Evolutionary conservation across 2,329 filamentous ascomycete genomes (phyloP).

Genomic region (Penicillium capsulatum): DNA sequence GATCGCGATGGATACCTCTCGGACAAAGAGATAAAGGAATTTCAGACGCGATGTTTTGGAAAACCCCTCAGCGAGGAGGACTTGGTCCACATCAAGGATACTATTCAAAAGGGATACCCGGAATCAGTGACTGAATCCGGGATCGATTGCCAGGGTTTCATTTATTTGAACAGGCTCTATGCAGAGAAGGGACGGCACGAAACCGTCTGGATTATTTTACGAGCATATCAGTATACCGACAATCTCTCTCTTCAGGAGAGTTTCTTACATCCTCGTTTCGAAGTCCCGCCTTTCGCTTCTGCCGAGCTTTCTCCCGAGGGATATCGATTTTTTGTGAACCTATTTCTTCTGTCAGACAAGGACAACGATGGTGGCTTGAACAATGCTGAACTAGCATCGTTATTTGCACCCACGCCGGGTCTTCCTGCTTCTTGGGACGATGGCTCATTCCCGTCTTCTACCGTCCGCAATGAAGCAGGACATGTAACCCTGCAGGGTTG

Average conservation of each 20-base stretch:
- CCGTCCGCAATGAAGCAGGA: slow-evolving; percentile 90
- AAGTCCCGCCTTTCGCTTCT: slow-evolving; percentile 86
- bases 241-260: slow-evolving; percentile 85
- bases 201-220: slow-evolving; percentile 94
- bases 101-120: slow-evolving; percentile 67
- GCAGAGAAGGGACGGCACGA: slow-evolving; percentile 96
- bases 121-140: slow-evolving; percentile 62
- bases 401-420: slow-evolving; percentile 92
- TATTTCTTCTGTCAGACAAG: slow-evolving; percentile 92
- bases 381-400: slow-evolving; percentile 72
- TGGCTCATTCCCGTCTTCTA: slow-evolving; percentile 84
- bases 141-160: slow-evolving; percentile 76
- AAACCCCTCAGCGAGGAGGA: slow-evolving; percentile 78
- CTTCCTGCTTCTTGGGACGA: slow-evolving; percentile 83
- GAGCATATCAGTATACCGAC: slow-evolving; percentile 94
- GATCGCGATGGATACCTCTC: slow-evolving; percentile 92
- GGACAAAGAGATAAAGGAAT: slow-evolving; percentile 84
- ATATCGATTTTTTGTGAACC: slow-evolving; percentile 95
- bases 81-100: slow-evolving; percentile 83
- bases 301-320: slow-evolving; percentile 90
- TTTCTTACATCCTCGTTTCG: slow-evolving; percentile 89
- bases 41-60: slow-evolving; percentile 88
- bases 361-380: slow-evolving; percentile 96
- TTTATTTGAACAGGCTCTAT: slow-evolving; percentile 91
- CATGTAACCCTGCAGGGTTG: slow-evolving; percentile 95